Base-by-base conservation (phyloP, 352 stramenopile genomes). In the Phytophthora meadii region DNA sequence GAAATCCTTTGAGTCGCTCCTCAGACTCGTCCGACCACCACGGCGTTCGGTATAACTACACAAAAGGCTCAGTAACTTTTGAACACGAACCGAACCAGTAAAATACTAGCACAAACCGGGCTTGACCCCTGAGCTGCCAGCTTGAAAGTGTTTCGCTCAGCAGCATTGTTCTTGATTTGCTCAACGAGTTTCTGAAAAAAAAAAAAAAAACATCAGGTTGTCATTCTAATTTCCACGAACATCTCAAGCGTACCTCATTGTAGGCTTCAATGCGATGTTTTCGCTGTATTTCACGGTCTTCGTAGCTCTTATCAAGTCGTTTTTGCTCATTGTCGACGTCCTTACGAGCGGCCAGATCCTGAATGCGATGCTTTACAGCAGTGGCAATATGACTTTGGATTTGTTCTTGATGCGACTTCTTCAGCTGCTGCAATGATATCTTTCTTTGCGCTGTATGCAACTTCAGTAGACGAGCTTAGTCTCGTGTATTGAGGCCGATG, bases 11-110 rank as follows among this genome's bases (percentile, higher is more conserved):
- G 4, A 72, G 39, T 24, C 68, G 53, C 15, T 77, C 62, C 5
- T 60, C 69, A 25, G 72, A 76, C 34, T 84, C 69, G 42, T 79
- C 72, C 12, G 69, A 81, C 72, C 75, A 84, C 65, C 63, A 81
- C 14, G 72, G 72, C 7, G 69, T 84, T 30, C 66, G 61, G n/a
- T 68, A 76, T 27, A 79, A 14, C 69, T 81, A 28, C n/a, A 45
- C 15, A 17, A 25, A 51, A 19, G 19, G 19, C 19, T 17, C 19
- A 3, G 46, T n/a, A 46, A 42, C 17, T 51, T 12, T 22, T 37
- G 22, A 17, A 46, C 12, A 41, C 14, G 12, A 34, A 22, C 24
- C 24, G 15, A 6, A 27, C 10, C 27, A 30, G 27, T 30, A 7
- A 30, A 47, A 8, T 24, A 14, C 37, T 10, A 19, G 10, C 1